Base-by-base conservation (phyloP, 345 rosid genomes). In the Hirschfeldia incana region DNA sequence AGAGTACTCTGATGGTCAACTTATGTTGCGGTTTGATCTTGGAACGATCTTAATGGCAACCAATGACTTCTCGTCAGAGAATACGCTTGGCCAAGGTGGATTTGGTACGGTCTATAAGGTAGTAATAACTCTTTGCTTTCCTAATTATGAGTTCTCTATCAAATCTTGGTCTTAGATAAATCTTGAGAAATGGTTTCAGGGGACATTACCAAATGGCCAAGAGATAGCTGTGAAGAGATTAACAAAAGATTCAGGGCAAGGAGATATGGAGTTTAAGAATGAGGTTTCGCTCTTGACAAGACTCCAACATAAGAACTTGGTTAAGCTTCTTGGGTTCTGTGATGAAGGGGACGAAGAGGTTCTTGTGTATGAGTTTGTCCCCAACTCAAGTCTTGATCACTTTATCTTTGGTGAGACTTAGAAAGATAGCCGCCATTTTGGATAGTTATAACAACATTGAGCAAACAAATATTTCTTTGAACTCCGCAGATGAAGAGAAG, bases 271-370 rank as follows among this genome's bases (percentile, higher is more conserved):
- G 70, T 86, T 88, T 63, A 80, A 78, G 66, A 88, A 82, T 59
- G 91, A 85, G 69, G 88, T 83, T 11, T 34, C 69, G 8, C 62
- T 88, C 49, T 57, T 88, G 37, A 81, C 88, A 30, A 86, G 81
- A 61, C 92, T 88, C 78, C 88, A 88, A 39, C 90, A 87, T 61
- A 76, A 73, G 44, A 86, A 85, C 53, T 75, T 88, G n/a, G 87
- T 88, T n/a, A 84, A 81, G 76, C 86, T 88, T 39, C 70, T 88
- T 0, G 88, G 90, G 1, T 86, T 85, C 42, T 86, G 87, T 79
- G 67, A 68, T 51, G 72, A 84, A 63, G 42, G 26, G 30, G 42
- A 63, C 6, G 67, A 63, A 32, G 39, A 63, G 67, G 13, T 63
- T 63, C 67, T 63, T 32, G 67, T 63, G 26, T 63, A 63, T 34